Percentiles rank a stretch among this genome's conserved stretches.
Conservation (phyloP, 75 land plant genomes). For the Pseudotsuga menziesii region DNA sequence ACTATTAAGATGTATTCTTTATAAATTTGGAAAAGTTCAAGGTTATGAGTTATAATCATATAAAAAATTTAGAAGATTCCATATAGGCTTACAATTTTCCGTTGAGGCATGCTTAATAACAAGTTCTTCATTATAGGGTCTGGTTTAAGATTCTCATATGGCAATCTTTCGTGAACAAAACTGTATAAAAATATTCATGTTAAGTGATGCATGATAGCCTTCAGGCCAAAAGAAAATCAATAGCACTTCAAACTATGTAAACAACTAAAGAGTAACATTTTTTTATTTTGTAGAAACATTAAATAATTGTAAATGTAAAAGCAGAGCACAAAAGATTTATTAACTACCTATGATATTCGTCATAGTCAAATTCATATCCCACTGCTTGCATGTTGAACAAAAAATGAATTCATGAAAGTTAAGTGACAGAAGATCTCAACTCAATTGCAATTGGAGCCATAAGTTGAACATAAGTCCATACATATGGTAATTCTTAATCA, state of each 20-base stretch:
- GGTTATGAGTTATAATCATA: no score
- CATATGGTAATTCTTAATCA: no score
- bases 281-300: neutral
- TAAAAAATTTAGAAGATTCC: no score
- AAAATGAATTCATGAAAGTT: neutral
- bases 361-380: conserved; percentile 82
- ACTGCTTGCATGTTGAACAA: conserved; percentile 42
- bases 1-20: neutral
- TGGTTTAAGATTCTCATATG: conserved; percentile 63
- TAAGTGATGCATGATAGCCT: neutral
- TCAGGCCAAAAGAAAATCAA: neutral
- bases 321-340: neutral
- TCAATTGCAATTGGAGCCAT: neutral
- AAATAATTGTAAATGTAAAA: neutral
- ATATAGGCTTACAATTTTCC: conserved; percentile 61
- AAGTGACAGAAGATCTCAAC: neutral
- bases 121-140: conserved; percentile 62
- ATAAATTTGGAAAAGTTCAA: neutral
- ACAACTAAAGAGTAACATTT: no score
- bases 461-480: neutral
- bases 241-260: no score
- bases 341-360: conserved; percentile 79
- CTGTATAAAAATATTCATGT: neutral
- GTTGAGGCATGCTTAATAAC: conserved; percentile 75
- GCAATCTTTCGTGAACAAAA: conserved; percentile 63